These are phyloP conservation scores for Phytophthora cajani DNA, from an alignment of 352 stramenopile species.

Conservation along the genomic window DNA sequence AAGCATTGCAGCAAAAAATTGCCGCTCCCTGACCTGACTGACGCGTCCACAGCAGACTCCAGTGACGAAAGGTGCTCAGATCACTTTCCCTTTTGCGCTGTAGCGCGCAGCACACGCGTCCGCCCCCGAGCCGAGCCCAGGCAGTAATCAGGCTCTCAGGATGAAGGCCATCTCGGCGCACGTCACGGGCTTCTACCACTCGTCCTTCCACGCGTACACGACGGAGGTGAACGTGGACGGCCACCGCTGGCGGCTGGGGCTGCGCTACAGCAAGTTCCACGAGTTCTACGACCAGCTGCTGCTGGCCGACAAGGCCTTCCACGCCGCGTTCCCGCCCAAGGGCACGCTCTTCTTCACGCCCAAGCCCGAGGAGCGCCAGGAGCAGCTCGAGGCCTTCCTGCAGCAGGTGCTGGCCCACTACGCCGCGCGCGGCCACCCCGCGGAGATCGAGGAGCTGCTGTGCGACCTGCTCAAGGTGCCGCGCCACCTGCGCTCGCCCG, in stretches of 20 bases:
- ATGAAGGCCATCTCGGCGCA: conserved; percentile 51
- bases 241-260: conserved; percentile 50
- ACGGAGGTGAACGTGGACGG: conserved; percentile 54
- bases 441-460: conserved; percentile 50
- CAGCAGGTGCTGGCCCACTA: conserved; percentile 55
- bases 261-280: conserved; percentile 79
- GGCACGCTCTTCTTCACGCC: conserved; percentile 72
- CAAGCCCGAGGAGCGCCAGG: conserved; percentile 58
- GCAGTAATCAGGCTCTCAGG: background rate
- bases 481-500: conserved; percentile 37
- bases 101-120: no score
- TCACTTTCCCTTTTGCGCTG: conserved; percentile 26
- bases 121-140: background rate
- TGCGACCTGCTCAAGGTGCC: conserved; percentile 66
- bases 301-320: conserved; percentile 45
- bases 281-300: conserved; percentile 62
- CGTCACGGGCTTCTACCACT: conserved; percentile 54
- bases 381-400: conserved; percentile 72
- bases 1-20: conserved; percentile 30
- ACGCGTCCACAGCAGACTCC: background rate
- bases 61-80: background rate
- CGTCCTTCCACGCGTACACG: conserved; percentile 64
- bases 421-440: conserved; percentile 29
- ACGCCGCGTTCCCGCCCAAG: conserved; percentile 72
- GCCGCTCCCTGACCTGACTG: background rate